Conservation (phyloP, 352 stramenopile genomes). For the Phytopythium chamaehyphon region DNA sequence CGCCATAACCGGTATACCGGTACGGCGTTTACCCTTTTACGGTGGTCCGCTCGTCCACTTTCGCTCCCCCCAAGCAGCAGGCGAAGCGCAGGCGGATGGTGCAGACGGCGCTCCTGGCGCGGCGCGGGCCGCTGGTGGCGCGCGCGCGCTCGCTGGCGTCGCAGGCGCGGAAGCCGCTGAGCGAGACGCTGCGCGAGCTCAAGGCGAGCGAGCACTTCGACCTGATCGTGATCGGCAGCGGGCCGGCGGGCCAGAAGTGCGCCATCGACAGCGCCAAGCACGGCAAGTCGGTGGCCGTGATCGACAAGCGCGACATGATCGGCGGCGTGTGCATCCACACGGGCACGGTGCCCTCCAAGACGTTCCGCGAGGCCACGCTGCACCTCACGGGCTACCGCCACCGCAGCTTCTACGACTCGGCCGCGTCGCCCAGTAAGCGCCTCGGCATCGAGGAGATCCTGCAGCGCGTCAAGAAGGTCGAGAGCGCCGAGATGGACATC, state of each 20-base stretch:
- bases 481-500: conserved; percentile 81
- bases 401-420: conserved; percentile 84
- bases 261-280: conserved; percentile 87
- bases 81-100: not conserved
- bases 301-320: conserved; percentile 89
- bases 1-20: too few species aligned
- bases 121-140: not conserved
- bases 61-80: too few species aligned
- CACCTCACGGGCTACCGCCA: conserved; percentile 88
- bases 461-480: conserved; percentile 80
- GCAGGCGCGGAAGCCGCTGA: conserved; percentile 25
- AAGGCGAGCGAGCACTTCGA: conserved; percentile 87
- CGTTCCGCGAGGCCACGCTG: conserved; percentile 87
- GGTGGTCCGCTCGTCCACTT: too few species aligned
- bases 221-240: conserved; percentile 87
- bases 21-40: too few species aligned
- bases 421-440: conserved; percentile 57
- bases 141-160: not conserved
- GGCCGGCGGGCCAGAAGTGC: conserved; percentile 86
- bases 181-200: conserved; percentile 70
- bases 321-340: conserved; percentile 89
- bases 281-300: conserved; percentile 78
- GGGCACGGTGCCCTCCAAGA: conserved; percentile 87
- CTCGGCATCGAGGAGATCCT: conserved; percentile 82
- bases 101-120: conserved; percentile 1